Base-by-base conservation (phyloP, 768 basidiomycete species). In the Pseudohyphozyma bogoriensis region DNA sequence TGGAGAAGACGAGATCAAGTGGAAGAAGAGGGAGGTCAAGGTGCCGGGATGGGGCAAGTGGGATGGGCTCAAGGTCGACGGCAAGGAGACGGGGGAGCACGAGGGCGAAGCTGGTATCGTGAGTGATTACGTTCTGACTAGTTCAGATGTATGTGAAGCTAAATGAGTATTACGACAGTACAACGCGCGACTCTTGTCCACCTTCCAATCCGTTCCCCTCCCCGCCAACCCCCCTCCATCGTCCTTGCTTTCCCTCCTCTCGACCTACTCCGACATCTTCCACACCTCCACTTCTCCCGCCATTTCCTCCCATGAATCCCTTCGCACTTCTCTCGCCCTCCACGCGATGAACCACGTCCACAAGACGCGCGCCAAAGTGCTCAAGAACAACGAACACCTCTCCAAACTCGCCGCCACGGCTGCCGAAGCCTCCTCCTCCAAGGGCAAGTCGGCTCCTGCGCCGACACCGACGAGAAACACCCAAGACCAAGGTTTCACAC, bases 401-500 rank as follows among this genome's bases (percentile, higher is more conserved):
- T 79, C 86, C 0, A 81, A 84, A 64, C 82, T 83, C 13, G 74
- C 79, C 13, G 85, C 87, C 72, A 72, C 79, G 20, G 77, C 79
- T 52, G 75, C 78, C 2, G 50, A 50, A n/a, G 76, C 79, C 39
- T 63, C 69, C 18, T 47, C 65, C 22, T 55, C 62, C 45, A 52
- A 56, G 33, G n/a, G n/a, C n/a, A 22, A 50, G 16, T 46, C 60
- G 9, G 74, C 76, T 10, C 77, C 82, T 28, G 78, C 81, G 3
- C 83, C 84, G 3, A 82, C 85, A 73, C 63, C 71, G 29, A 83
- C 88, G 62, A 59, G 62, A 28, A 80, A 87, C 18, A 70, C 75
- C 18, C 88, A 89, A 75, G 95, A 99, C 71, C 95, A 97, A 79
- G 93, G 93, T 31, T 97, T 96, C 75, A 95, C 92, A 10, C 86